Base-by-base conservation (phyloP, 1,284 basidiomycete genomes). In the Leccinum griseonigrum region DNA sequence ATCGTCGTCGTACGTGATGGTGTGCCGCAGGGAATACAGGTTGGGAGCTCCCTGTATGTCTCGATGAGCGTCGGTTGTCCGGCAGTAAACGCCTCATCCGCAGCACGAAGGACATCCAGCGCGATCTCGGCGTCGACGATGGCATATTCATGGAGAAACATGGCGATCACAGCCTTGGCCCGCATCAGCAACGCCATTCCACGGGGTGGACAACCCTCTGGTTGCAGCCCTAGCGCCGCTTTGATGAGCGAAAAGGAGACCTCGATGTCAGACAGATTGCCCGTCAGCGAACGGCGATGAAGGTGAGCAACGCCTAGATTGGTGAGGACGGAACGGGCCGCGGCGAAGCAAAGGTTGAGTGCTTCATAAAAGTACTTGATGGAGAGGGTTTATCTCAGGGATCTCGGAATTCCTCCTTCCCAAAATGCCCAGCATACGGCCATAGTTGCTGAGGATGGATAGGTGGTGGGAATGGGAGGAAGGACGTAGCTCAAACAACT, bases 51-150 rank as follows among this genome's bases (percentile, higher is more conserved):
- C 26, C 61, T 59, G 46, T 63, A 65, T 2, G 55, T 65, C 55
- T 66, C 59, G 38, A 69, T 43, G n/a, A 67, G 61, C 4, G 61
- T 3, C 4, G 69, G 65, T 10, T 66, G 59, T 18, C 57, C 64
- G 1, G 59, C 28, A 14, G 56, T 40, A 16, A 62, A 62, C 2
- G 55, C 26, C 18, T 60, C 56, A n/a, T 18, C 36, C 2, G 68
- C 67, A 18, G 65, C 61, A 54, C 55, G 59, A 11, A 68, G 67
- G 22, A 65, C 55, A 16, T 63, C 62, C 18, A 69, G 31, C 18
- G 65, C 67, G 7, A 59, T 61, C 28, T 67, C 63, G 7, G 60
- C 54, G 57, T 68, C 61, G 11, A 59, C 43, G 29, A 64, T 51
- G 34, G 62, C 54, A 18, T n/a, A 6, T 18, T 56, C 50, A 28